Evolutionary conservation across 2,329 filamentous ascomycete genomes (phyloP), one percentile per base, ranked within the genome.

Genomic region (Colletotrichum sidae): DNA sequence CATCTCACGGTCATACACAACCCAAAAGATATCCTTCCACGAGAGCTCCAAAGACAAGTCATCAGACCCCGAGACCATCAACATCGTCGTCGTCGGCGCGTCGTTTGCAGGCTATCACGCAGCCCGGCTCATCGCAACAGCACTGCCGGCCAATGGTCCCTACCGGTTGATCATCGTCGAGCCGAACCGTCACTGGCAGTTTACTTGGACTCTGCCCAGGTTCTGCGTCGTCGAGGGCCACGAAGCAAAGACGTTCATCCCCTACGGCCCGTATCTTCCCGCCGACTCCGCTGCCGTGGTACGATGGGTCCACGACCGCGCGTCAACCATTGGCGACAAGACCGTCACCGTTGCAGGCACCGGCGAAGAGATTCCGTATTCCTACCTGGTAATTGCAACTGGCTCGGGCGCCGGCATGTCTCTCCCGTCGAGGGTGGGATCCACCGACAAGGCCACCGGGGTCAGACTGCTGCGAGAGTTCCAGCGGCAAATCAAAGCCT

Each of bases 131-230:
- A 79, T 89, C 5, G 77, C 81, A n/a, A 74, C 78, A 25, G 76
- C 79, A 5, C 73, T 89, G 0, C 83, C 86, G 0, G 78, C 80
- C 0, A 75, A 81, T 39, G 79, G 76, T 39, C 75, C 72, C 8
- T 87, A 83, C 72, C 79, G 80, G 4, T 81, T 88, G 4, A 75
- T 89, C 0, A 75, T 90, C 4, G 72, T 90, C 35, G 88, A 90
- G 72, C 84, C 83, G 50, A 86, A 87, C 71, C 83, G 80, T 4
- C 87, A 89, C 72, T 87, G 89, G 72, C 83, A 89, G 68, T 88
- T 86, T 69, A 84, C 85, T 0, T 90, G 86, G 80, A 81, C 84
- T 11, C 80, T 90, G 42, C 88, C 88, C 0, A 81, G 88, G 4
- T 88, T 85, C 71, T 84, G 81, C 45, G 86, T 89, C 12, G 76